Base-by-base conservation (phyloP, 176 grass and related monocot species). In the Saccharum spontaneum region DNA sequence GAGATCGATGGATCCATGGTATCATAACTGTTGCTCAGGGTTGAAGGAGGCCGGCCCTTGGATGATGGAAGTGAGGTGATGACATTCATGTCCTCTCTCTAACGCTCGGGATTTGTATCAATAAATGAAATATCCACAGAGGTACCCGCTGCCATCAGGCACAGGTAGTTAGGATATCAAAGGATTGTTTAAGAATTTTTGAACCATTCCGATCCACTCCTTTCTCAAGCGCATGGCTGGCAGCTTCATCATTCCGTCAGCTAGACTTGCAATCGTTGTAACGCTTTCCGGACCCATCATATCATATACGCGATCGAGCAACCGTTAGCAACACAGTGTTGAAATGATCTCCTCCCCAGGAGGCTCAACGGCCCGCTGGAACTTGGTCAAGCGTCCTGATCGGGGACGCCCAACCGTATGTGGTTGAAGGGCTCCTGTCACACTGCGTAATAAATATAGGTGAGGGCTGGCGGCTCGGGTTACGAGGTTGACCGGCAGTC, bases 91-190 rank as follows among this genome's bases (percentile, higher is more conserved):
- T 31, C n/a, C 20, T 74, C 67, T 78, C 10, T 28, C 28, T 28
- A 66, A 86, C 40, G 17, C 61, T 40, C 39, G 68, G 4, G 71
- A 62, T 79, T 38, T 17, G 9, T 17, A 43, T 75, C 69, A 31
- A 74, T 13, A 77, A 77, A 80, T 18, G n/a, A 77, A 68, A 79
- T 37, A 73, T 43, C 50, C 28, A 75, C 1, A 14, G 24, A 52
- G 77, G 48, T 50, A 5, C 20, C 67, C 28, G 28, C 28, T 85
- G 77, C 8, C 63, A 76, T 71, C 70, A 62, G 59, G 59, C n/a
- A 61, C n/a, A 44, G 63, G 57, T 34, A 22, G 77, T 85, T 89
- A 76, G 77, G 71, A 76, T 54, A 38, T 28, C 49, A 80, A 79
- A 3, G 30, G 11, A 54, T 17, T 11, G 52, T 46, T 39, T 24